phyloP scores from a whole-genome alignment of 176 grass and related monocot genomes.

The Musa acuminata region DNA sequence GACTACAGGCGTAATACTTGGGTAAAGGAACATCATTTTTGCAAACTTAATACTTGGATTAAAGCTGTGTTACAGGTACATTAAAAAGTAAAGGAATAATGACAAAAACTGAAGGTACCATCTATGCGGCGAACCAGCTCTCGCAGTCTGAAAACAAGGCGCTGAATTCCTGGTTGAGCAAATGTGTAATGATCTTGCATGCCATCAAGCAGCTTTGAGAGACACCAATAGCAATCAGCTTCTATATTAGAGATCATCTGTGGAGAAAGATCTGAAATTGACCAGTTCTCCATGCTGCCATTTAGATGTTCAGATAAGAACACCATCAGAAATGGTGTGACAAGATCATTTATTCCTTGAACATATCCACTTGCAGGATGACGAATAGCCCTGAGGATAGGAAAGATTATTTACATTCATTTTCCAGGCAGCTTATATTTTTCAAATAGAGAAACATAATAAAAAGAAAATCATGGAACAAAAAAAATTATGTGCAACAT shows the following conservation, averaged over 20 bases:
- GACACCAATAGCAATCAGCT: conserved; percentile 95
- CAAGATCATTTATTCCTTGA: conserved; percentile 97
- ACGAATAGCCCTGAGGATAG: conserved; percentile 65
- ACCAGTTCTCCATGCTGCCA: conserved; percentile 82
- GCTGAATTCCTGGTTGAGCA: conserved; percentile 97
- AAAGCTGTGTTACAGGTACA: too few species aligned
- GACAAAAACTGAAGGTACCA: conserved; percentile 33
- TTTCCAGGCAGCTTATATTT: not conserved
- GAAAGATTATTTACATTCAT: conserved; percentile 5
- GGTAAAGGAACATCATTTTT: too few species aligned
- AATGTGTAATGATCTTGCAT: conserved; percentile 99
- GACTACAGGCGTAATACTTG: too few species aligned
- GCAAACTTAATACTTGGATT: too few species aligned
- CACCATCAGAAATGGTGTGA: conserved; percentile 81
- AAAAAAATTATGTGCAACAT: too few species aligned
- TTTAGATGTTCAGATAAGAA: conserved; percentile 90
- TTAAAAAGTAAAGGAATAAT: not conserved
- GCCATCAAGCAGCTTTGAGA: conserved; percentile 91
- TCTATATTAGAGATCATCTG: conserved; percentile 68
- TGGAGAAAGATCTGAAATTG: conserved; percentile 55
- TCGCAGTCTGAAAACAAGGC: conserved; percentile 81
- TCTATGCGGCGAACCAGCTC: conserved; percentile 84
- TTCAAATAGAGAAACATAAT: not conserved
- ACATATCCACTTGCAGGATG: conserved; percentile 97
- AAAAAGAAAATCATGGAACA: not conserved